These are phyloP conservation scores for Dunaliella primolecta DNA, from an alignment of 139 green algal species.

Conservation along the genomic window DNA sequence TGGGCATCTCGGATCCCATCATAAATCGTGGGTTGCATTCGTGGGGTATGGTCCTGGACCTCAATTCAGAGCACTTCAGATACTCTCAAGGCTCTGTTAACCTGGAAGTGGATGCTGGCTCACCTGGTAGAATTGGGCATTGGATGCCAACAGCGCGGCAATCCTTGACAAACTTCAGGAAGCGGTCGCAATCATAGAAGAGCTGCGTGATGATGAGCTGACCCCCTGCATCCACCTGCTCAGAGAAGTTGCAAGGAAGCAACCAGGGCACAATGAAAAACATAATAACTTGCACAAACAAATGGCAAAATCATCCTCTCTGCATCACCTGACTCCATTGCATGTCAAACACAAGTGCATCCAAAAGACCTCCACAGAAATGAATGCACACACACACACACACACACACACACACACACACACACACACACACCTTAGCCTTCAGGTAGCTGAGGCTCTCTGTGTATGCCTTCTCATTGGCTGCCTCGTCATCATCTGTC, in stretches of 20 bases:
- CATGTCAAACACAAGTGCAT: too few species aligned
- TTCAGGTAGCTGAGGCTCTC: constrained; percentile 91
- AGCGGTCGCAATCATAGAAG: constrained; percentile 89
- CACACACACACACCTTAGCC: constrained; percentile 68
- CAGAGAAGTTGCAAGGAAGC: not conserved
- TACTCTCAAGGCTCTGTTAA: too few species aligned
- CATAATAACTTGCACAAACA: not conserved
- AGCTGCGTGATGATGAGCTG: constrained; percentile 96
- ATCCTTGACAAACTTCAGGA: constrained; percentile 76
- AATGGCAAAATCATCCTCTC: not conserved
- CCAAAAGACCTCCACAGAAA: too few species aligned
- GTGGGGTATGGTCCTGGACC: too few species aligned
- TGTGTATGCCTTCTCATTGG: constrained; percentile 79
- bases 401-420: too few species aligned
- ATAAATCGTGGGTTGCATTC: too few species aligned
- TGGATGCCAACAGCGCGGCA: constrained; percentile 79
- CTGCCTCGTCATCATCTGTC: constrained; percentile 67
- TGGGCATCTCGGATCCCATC: too few species aligned
- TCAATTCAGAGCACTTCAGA: too few species aligned
- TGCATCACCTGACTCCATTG: too few species aligned
- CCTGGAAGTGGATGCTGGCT: too few species aligned
- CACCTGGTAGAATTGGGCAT: constrained; percentile 86
- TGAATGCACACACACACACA: too few species aligned
- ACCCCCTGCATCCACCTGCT: constrained; percentile 82
- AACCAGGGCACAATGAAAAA: not conserved